A percentile compares a stretch with the other conserved stretches of the same genome.
Conservation (phyloP, 73 alveolate genomes). For the Paramecium octaurelia region DNA sequence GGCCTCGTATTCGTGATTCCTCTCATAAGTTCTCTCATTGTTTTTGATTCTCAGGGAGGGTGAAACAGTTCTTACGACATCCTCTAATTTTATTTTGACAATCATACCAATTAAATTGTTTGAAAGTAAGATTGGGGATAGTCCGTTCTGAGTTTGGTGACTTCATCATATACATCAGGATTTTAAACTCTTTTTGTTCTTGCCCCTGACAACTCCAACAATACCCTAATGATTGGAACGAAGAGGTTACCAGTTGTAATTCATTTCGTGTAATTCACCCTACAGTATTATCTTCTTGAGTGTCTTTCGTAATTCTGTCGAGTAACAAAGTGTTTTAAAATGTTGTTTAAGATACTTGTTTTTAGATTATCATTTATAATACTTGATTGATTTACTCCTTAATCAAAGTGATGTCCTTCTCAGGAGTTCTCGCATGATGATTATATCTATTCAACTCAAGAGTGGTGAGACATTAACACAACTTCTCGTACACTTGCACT, state of each 20-base stretch:
- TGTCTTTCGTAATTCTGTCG: neutral
- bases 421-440: neutral
- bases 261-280: slow-evolving; percentile 48
- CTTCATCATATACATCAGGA: neutral
- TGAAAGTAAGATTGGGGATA: neutral
- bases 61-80: slow-evolving; percentile 13
- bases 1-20: neutral
- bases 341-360: slow-evolving; percentile 1
- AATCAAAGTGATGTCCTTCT: neutral
- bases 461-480: neutral
- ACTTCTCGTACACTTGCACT: neutral
- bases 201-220: slow-evolving; percentile 36
- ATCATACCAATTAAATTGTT: neutral
- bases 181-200: slow-evolving; percentile 1
- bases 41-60: neutral
- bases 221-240: neutral
- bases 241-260: neutral
- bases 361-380: neutral
- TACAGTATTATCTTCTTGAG: neutral
- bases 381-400: neutral
- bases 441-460: neutral
- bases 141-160: neutral
- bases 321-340: neutral
- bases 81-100: neutral
- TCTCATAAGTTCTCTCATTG: neutral